Base-by-base conservation (phyloP, 768 basidiomycete genomes). In the Rhodotorula sphaerocarpa region DNA sequence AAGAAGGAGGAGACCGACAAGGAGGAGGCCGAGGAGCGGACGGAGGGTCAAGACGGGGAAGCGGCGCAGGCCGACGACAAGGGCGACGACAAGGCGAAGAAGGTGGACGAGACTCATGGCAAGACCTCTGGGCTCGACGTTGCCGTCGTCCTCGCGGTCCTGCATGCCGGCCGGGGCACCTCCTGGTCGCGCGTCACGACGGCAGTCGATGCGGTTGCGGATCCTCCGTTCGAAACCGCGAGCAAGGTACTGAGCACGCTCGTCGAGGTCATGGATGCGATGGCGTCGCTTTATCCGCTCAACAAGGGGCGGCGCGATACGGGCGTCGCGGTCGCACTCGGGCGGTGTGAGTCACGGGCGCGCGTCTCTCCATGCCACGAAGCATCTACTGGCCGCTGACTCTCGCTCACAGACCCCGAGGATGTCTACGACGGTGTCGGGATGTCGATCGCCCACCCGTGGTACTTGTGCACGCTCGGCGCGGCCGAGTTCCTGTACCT, bases 371-470 rank as follows among this genome's bases (percentile, higher is more conserved):
- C 7, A 15, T 42, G n/a, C n/a, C n/a, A n/a, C n/a, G n/a, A n/a
- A n/a, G n/a, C n/a, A n/a, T n/a, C n/a, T n/a, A n/a, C n/a, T n/a
- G n/a, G n/a, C n/a, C n/a, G n/a, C n/a, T n/a, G n/a, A n/a, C n/a
- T n/a, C 44, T n/a, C 3, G 44, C n/a, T 25, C 12, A 23, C 23
- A 23, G 44, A 30, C 28, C 52, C 39, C 30, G 71, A 69, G 51
- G 71, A 72, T 59, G 60, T 57, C 18, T 72, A 72, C 60, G 70
- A 72, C 46, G 71, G 71, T 15, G 66, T 68, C 42, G 71, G 71
- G 25, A 31, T 65, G 33, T 34, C 56, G 18, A 50, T 36, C 33
- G 71, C 65, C 3, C 57, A 66, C 55, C 71, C 71, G 15, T 72
- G 71, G 71, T 70, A 67, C 64, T 50, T 72, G 18, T 61, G 59